These are phyloP conservation scores for Eucalyptus coolabah DNA, from an alignment of 345 rosid species.

Conservation along the genomic window DNA sequence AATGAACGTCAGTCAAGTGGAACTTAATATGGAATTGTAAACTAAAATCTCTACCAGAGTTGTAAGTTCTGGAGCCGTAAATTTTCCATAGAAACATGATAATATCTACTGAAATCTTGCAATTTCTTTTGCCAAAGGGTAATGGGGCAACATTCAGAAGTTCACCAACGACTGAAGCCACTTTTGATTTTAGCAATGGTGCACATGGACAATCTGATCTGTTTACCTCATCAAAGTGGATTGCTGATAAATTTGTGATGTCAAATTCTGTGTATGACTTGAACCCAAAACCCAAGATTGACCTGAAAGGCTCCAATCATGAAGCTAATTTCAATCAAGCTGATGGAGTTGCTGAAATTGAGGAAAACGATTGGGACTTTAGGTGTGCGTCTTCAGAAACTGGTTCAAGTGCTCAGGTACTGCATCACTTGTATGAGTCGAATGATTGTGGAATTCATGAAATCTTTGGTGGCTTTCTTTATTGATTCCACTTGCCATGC, in stretches of 20 bases:
- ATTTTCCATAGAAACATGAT: background rate
- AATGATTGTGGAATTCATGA: background rate
- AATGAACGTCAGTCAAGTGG: background rate
- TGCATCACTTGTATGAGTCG: background rate
- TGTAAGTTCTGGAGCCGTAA: background rate
- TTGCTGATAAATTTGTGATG: background rate
- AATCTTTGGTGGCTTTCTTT: background rate
- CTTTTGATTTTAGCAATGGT: background rate
- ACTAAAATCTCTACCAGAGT: background rate
- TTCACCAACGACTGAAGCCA: background rate
- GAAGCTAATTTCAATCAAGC: background rate
- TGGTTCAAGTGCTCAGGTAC: conserved; percentile 14
- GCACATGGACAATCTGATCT: background rate
- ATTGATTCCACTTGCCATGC: background rate
- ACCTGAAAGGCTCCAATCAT: background rate
- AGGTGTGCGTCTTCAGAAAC: conserved; percentile 26
- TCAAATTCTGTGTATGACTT: background rate
- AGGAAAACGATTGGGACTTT: conserved; percentile 35
- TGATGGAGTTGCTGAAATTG: conserved; percentile 5
- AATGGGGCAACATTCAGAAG: background rate
- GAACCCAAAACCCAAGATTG: background rate
- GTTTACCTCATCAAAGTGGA: background rate
- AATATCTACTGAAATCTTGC: background rate
- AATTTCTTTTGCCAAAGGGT: background rate
- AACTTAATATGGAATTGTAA: background rate